A percentile compares a stretch with the other conserved stretches of the same genome.
phyloP scores from a whole-genome alignment of 495 filamentous ascomycete genomes.

The Friedmanniomyces endolithicus region DNA sequence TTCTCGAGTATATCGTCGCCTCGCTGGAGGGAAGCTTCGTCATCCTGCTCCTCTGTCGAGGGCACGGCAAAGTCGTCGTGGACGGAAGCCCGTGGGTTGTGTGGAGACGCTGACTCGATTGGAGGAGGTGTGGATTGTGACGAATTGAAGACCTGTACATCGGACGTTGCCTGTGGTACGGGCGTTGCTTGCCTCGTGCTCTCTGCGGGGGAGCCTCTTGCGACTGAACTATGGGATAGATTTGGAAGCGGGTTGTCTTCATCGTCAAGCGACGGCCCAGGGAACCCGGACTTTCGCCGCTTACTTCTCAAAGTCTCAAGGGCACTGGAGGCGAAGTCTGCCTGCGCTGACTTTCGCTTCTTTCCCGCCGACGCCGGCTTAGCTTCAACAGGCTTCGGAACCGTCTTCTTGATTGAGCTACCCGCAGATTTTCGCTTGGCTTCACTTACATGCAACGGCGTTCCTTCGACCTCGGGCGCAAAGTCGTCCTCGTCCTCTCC shows the following conservation, averaged over 20 bases:
- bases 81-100: not conserved
- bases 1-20: not conserved
- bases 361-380: not conserved
- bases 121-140: slow-evolving; percentile 11
- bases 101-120: not conserved
- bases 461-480: slow-evolving; percentile 19
- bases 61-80: slow-evolving; percentile 10
- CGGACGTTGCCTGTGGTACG: not conserved
- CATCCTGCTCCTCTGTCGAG: slow-evolving; percentile 13
- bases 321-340: not conserved
- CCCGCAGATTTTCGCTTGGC: not conserved
- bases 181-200: not conserved
- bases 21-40: not conserved
- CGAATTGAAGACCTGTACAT: slow-evolving; percentile 15
- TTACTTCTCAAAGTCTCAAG: slow-evolving; percentile 7
- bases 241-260: not conserved
- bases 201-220: not conserved
- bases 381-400: not conserved
- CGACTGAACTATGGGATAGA: not conserved
- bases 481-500: slow-evolving; percentile 33
- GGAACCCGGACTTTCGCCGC: slow-evolving; percentile 1
- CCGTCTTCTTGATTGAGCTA: not conserved
- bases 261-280: not conserved
- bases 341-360: slow-evolving; percentile 13
- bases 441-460: slow-evolving; percentile 3